Conservation (phyloP, 2,329 filamentous ascomycete genomes). For the Cadophora gregata region DNA sequence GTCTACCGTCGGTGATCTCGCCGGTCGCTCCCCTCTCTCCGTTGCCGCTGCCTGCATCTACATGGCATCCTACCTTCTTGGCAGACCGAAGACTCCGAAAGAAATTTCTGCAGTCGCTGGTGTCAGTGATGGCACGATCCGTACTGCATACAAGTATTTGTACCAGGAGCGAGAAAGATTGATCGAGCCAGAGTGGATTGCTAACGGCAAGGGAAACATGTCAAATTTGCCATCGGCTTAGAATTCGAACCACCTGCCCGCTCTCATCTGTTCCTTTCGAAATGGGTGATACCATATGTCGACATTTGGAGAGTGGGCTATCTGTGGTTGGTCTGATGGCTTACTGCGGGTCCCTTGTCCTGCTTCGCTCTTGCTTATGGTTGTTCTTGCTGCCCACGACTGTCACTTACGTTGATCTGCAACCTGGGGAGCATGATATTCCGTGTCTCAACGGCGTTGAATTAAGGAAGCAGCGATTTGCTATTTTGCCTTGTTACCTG, state of each 20-base stretch:
- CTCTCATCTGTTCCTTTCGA: background rate
- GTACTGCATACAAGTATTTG: constrained; percentile 90
- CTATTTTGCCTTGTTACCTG: constrained; percentile 22
- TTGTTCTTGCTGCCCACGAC: constrained; percentile 19
- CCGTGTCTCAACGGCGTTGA: constrained; percentile 22
- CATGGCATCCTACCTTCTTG: constrained; percentile 89
- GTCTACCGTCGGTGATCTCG: constrained; percentile 75
- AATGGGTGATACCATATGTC: constrained; percentile 41
- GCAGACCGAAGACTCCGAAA: constrained; percentile 78
- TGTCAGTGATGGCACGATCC: constrained; percentile 96
- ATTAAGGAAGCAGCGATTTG: constrained; percentile 29
- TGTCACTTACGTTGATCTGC: background rate
- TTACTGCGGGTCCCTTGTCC: constrained; percentile 21
- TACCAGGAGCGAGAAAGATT: constrained; percentile 76
- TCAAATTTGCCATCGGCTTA: constrained; percentile 65
- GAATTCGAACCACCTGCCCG: background rate
- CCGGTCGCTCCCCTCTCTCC: constrained; percentile 91
- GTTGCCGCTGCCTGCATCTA: constrained; percentile 96
- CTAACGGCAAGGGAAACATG: constrained; percentile 72
- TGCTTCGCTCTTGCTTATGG: constrained; percentile 24
- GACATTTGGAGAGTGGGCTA: constrained; percentile 10
- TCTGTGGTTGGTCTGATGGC: constrained; percentile 4
- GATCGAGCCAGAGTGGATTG: constrained; percentile 77
- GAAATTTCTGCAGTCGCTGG: constrained; percentile 85
- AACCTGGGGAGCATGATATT: background rate